Evolutionary conservation across 2,329 filamentous ascomycete genomes (phyloP).

Genomic region (Claviceps sp.): DNA sequence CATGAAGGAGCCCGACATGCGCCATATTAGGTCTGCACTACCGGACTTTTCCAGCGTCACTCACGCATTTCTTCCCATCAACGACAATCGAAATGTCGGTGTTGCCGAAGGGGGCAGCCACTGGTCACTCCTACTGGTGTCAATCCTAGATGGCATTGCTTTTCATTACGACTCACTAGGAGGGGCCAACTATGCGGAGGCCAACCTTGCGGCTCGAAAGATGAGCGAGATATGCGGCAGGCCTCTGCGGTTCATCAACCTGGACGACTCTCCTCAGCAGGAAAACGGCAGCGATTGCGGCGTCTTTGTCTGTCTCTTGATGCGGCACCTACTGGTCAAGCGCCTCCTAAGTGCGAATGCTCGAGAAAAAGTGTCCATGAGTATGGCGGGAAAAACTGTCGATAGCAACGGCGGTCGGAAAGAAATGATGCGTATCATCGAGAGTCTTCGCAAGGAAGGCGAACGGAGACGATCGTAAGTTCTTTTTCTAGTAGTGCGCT

Average conservation of each 20-base stretch:
- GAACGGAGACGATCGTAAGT: slow-evolving; percentile 71
- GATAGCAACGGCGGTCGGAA: slow-evolving; percentile 71
- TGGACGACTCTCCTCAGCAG: slow-evolving; percentile 80
- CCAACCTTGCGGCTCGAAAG: slow-evolving; percentile 53
- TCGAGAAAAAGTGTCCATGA: slow-evolving; percentile 85
- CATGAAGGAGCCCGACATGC: slow-evolving; percentile 54
- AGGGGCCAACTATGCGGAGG: slow-evolving; percentile 63
- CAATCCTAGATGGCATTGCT: slow-evolving; percentile 73
- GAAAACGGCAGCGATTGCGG: slow-evolving; percentile 90
- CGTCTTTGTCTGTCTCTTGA: slow-evolving; percentile 88
- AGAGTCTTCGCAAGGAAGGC: slow-evolving; percentile 74
- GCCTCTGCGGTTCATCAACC: slow-evolving; percentile 60
- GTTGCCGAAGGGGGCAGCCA: slow-evolving; percentile 83
- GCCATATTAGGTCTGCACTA: slow-evolving; percentile 50
- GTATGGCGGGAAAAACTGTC: slow-evolving; percentile 71
- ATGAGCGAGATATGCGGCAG: slow-evolving; percentile 55
- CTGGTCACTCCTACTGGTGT: slow-evolving; percentile 88
- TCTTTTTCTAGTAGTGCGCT: neutral
- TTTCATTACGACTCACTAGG: slow-evolving; percentile 93
- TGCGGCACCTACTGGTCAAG: slow-evolving; percentile 85
- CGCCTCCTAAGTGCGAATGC: slow-evolving; percentile 67
- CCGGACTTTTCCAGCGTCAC: slow-evolving; percentile 71
- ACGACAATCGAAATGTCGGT: slow-evolving; percentile 66
- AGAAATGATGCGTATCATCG: slow-evolving; percentile 84
- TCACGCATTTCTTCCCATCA: slow-evolving; percentile 92